phyloP scores from a whole-genome alignment of 192 early-diverging fungal genomes.

The Umbelopsis ramanniana region DNA sequence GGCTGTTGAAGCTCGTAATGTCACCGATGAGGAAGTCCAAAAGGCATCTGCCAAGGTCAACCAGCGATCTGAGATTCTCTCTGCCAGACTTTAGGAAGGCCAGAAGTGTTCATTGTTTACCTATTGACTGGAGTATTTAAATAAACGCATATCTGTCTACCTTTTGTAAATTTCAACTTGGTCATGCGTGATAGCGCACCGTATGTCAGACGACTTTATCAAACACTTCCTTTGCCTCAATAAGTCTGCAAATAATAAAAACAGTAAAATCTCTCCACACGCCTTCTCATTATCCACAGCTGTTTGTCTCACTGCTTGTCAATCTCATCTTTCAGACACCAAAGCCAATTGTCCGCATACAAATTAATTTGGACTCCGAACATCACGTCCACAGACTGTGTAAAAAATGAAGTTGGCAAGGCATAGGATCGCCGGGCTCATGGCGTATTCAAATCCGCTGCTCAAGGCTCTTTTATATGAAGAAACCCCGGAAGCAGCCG shows the following conservation, averaged over 20 bases:
- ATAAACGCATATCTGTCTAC: neutral
- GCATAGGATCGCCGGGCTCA: neutral
- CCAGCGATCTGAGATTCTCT: constrained; percentile 38
- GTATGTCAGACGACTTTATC: neutral
- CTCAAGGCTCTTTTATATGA: constrained; percentile 15
- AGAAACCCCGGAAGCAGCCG: neutral
- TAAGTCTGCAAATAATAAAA: no score
- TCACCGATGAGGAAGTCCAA: constrained; percentile 59
- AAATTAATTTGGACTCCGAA: neutral
- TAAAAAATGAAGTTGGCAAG: neutral
- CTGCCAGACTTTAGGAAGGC: constrained; percentile 36
- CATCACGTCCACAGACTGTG: neutral
- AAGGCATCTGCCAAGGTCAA: constrained; percentile 51
- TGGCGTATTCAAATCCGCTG: constrained; percentile 17
- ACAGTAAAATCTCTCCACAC: no score
- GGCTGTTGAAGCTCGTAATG: constrained; percentile 62
- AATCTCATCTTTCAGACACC: no score
- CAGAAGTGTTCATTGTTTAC: neutral
- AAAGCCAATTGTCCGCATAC: no score
- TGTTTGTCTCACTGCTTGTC: no score
- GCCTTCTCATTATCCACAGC: no score
- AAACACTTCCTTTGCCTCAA: no score
- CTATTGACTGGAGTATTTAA: neutral
- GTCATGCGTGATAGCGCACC: neutral
- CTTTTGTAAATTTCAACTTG: neutral